phyloP scores from a whole-genome alignment of 2,329 filamentous ascomycete genomes.

The Nannizzia gypsea region DNA sequence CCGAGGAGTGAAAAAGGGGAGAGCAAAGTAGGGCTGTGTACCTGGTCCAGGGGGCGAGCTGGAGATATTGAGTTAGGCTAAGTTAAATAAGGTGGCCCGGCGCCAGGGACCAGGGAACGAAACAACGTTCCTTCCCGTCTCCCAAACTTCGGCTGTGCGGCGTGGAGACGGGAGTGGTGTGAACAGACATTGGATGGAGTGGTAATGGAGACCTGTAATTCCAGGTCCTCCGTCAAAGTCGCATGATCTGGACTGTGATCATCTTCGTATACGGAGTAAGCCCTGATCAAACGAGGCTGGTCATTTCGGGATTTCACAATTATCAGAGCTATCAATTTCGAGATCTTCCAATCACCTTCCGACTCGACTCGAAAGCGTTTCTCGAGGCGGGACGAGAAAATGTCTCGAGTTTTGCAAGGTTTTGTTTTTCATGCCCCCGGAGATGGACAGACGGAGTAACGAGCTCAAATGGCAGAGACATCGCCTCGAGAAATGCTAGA shows the following conservation, averaged over 20 bases:
- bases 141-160: neutral
- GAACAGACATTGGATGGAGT: neutral
- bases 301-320: neutral
- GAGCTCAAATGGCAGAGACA: no score
- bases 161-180: neutral
- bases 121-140: conserved; percentile 4
- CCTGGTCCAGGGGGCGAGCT: neutral
- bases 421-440: no score
- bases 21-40: neutral
- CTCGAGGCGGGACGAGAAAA: neutral
- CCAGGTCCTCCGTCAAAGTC: neutral
- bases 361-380: neutral
- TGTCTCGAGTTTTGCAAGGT: neutral
- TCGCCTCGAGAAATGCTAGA: no score
- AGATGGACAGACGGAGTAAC: no score
- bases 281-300: neutral
- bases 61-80: neutral
- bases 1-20: neutral
- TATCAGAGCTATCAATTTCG: neutral
- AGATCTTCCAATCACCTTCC: neutral
- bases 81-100: conserved; percentile 1
- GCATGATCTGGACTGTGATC: conserved; percentile 1
- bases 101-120: conserved; percentile 5
- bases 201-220: neutral
- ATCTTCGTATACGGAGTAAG: neutral